Evolutionary conservation across 331 rosid species (phyloP), one percentile per base, ranked within the genome.

Genomic region (Stylosanthes scabra): DNA sequence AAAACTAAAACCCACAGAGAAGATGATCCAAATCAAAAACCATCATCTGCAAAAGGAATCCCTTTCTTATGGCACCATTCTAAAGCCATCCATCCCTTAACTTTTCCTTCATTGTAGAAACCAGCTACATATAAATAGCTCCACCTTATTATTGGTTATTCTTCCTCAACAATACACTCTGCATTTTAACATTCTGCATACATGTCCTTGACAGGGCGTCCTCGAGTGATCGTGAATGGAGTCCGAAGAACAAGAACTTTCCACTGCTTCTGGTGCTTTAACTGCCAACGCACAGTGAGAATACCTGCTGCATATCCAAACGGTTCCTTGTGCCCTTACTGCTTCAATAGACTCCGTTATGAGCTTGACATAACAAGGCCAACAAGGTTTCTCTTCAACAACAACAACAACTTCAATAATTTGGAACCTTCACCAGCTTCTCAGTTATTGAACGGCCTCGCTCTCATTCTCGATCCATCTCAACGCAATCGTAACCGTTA

Each of bases 201-300:
- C n/a, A 83, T 88, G 88, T 69, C 83, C 39, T 64, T 60, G 2
- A 50, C 71, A 57, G 80, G 74, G 31, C 89, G 87, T 59, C 82
- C 91, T 78, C 92, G 95, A 6, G 80, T 63, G 6, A 20, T 72
- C 1, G 81, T 82, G 42, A 83, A 89, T 14, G 93, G 92, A 0
- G 74, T 75, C 50, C 75, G 84, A 82, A 84, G 95, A 85, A 83
- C 70, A 46, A 85, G 97, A 88, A 83, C 88, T 11, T 87, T 71
- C 55, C 91, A 86, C 56, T 84, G 78, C 76, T 91, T 88, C 65
- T 87, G 92, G 97, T 89, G 97, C 78, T 75, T 63, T 9, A 72
- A 62, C 16, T 91, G 97, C 85, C 91, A 75, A 73, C 80, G 86
- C 3, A 74, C 83, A 0, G 72, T 91, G n/a, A 79, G 97, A 39